Base-by-base conservation (phyloP, 2,329 filamentous ascomycete genomes). In the Neoscytalidium dimidiatum region DNA sequence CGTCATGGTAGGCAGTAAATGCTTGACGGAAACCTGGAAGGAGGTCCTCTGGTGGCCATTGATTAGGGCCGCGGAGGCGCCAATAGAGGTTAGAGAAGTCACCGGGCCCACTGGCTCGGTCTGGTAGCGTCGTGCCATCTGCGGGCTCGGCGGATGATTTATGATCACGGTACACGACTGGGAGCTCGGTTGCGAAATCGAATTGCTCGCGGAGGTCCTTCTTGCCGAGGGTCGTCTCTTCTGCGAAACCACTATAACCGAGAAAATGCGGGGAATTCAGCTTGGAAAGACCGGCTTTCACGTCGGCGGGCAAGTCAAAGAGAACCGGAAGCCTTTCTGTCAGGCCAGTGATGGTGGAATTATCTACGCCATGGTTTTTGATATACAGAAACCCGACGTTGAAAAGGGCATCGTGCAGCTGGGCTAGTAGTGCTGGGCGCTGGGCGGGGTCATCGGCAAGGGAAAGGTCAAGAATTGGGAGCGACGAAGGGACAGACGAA, bases 211-310 rank as follows among this genome's bases (percentile, higher is more conserved):
- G 75, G 19, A 78, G 74, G 69, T 89, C 86, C 14, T 74, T 69
- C 60, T 75, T 74, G 0, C 85, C 84, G 0, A 83, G 82, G 1
- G 87, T 89, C 0, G 76, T 84, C 71, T 88, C 86, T 26, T 82
- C 77, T 0, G 85, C 86, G 19, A 81, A 80, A 0, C 78, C 81
- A 67, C 83, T 86, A 70, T 88, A 88, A 0, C 86, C 86, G 2
- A 89, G 75, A 64, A 89, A 87, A 70, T 88, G 86, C 9, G 86
- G 85, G 1, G 84, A 88, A 28, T 86, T 83, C 28, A 79, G 73
- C 19, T 85, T 75, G 0, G 80, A 80, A 9, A 84, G 71, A 1
- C 69, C 68, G 0, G 71, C 70, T 64, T 85, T 86, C 5, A 73
- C 71, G 2, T 69, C 67, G 0, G 69, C 57, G 0, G 78, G 68